Evolutionary conservation across 257 asterid genomes (phyloP), one percentile per base, ranked within the genome.

Genomic region (Misopates orontium): DNA sequence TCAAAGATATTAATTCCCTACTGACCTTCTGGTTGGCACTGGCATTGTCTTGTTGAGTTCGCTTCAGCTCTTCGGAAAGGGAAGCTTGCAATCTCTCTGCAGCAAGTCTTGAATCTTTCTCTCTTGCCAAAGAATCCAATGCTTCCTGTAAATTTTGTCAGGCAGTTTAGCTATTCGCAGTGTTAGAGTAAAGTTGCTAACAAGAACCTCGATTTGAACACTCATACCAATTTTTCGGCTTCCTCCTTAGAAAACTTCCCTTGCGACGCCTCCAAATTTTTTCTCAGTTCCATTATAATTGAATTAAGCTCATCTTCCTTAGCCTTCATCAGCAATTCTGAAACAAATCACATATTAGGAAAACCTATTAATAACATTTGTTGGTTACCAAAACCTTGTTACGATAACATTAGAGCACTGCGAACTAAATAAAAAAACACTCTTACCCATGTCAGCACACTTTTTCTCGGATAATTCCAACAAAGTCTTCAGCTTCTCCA

Each of bases 251-350:
- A 65, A 74, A 75, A 76, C 66, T 84, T 88, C 40, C 81, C 88
- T 70, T 95, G 96, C 66, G 87, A 70, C 9, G 90, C 79, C 73
- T 75, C 91, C 71, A 79, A 69, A 63, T 78, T 85, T 70, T 83
- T 85, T 73, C 95, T 84, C 64, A 95, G 57, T 64, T 88, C 98
- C 84, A 79, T 81, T 21, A 88, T 84, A 47, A 88, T 85, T 28
- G 88, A 84, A 58, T 88, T 90, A 68, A 86, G 53, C 72, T 90
- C 96, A 60, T 88, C 95, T 72, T 85, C 94, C 69, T 85, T 94
- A 10, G 93, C 91, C 73, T 77, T 85, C 95, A 85, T 83, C 74
- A 81, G 51, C 74, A 64, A 72, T 73, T 95, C 98, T 95, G 69
- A 18, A 57, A 62, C 60, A 56, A 70, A 2, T 45, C 17, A 19